These are phyloP conservation scores for Fibroporia radiculosa DNA, from an alignment of 768 basidiomycete genomes.

Conservation along the genomic window DNA sequence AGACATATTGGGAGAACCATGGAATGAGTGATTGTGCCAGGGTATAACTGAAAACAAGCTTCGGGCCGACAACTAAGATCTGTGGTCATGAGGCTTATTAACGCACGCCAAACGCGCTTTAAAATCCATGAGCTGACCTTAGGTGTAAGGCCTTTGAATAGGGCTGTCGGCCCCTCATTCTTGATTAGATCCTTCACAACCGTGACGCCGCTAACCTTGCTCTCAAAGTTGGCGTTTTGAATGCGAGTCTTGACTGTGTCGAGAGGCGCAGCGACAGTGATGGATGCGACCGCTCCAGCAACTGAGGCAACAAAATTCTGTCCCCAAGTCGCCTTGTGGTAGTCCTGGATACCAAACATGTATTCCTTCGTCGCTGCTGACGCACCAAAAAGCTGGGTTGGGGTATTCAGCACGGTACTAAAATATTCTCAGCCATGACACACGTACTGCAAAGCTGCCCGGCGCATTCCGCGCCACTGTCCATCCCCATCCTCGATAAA, in stretches of 20 bases:
- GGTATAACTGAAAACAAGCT: conserved; percentile 97
- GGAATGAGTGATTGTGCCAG: conserved; percentile 95
- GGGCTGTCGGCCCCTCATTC: conserved; percentile 75
- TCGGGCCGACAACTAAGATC: conserved; percentile 95
- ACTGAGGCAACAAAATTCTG: conserved; percentile 98
- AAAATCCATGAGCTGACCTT: conserved; percentile 47
- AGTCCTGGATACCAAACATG: conserved; percentile 80
- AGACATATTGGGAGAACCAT: conserved; percentile 81
- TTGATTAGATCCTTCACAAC: conserved; percentile 82
- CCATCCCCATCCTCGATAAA: conserved; percentile 99
- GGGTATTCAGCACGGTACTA: not conserved
- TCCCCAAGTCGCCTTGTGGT: conserved; percentile 89
- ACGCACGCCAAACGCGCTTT: not conserved
- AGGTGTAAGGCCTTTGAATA: conserved; percentile 97
- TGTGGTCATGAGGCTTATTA: conserved; percentile 21
- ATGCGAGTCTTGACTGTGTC: conserved; percentile 97
- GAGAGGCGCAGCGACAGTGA: conserved; percentile 92
- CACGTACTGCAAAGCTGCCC: conserved; percentile 83
- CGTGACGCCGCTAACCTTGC: conserved; percentile 68
- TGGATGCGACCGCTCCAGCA: conserved; percentile 89
- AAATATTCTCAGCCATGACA: not conserved
- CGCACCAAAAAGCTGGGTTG: conserved; percentile 86
- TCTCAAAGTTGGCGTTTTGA: conserved; percentile 96
- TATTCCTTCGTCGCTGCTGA: conserved; percentile 95
- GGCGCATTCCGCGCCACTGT: conserved; percentile 97